phyloP scores from a whole-genome alignment of 768 basidiomycete species.

The Mycena galopus region DNA sequence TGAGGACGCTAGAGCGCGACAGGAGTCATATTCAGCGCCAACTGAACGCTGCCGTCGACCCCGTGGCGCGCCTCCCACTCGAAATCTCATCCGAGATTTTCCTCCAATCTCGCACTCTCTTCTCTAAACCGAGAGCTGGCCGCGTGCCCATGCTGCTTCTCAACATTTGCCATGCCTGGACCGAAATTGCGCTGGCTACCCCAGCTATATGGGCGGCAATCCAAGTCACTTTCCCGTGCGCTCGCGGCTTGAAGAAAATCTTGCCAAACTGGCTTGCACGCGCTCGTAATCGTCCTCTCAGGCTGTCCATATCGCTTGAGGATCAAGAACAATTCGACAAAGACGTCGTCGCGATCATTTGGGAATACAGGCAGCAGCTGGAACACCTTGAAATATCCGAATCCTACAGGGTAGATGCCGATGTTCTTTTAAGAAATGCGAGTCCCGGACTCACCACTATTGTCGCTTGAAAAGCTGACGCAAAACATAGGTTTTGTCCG shows the following conservation, averaged over 20 bases:
- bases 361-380: neutral
- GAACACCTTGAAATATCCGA: neutral
- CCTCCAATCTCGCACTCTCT: too few species aligned
- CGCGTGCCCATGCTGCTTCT: too few species aligned
- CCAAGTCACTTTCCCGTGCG: neutral
- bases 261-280: neutral
- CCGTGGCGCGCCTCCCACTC: too few species aligned
- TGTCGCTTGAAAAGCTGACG: neutral
- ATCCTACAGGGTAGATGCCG: neutral
- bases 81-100: too few species aligned
- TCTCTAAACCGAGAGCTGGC: too few species aligned
- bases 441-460: neutral
- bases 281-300: neutral
- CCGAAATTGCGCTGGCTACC: neutral
- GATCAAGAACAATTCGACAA: neutral
- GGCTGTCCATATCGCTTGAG: neutral
- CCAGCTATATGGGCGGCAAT: neutral
- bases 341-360: neutral
- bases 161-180: neutral
- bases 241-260: neutral
- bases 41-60: too few species aligned
- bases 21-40: too few species aligned
- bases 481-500: neutral
- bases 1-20: too few species aligned
- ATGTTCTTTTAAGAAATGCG: neutral